phyloP scores from a whole-genome alignment of 169 alveolate genomes.

The Cryptosporidium ubiquitum region DNA sequence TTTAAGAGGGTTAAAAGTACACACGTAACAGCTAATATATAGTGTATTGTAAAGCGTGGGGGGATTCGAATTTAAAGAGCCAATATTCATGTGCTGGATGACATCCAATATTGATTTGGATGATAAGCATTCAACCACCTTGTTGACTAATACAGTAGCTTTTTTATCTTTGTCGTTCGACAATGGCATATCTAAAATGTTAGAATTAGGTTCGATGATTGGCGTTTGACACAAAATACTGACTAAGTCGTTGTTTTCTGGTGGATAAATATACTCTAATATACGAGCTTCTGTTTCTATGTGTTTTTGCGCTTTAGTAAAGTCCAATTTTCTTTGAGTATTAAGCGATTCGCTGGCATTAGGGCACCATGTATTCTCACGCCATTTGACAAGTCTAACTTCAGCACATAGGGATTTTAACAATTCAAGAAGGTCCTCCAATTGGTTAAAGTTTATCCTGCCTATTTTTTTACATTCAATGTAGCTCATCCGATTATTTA shows the following conservation, averaged over 20 bases:
- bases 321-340: conserved; percentile 4
- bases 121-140: conserved; percentile 25
- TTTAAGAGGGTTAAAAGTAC: conserved; percentile 2
- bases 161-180: neutral
- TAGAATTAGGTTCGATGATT: conserved; percentile 14
- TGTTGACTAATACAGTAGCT: neutral
- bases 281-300: conserved; percentile 33
- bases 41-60: conserved; percentile 50
- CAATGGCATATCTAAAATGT: neutral
- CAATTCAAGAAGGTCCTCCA: conserved; percentile 30
- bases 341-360: neutral
- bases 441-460: neutral
- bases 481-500: neutral
- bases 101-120: conserved; percentile 34
- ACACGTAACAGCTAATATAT: conserved; percentile 24
- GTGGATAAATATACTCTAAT: conserved; percentile 49
- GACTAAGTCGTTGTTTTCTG: conserved; percentile 2
- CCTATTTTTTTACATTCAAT: conserved; percentile 58
- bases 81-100: conserved; percentile 29
- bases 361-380: conserved; percentile 63
- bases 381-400: conserved; percentile 40
- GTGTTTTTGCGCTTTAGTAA: conserved; percentile 44
- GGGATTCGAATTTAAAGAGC: conserved; percentile 26
- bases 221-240: conserved; percentile 14
- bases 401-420: conserved; percentile 41